phyloP scores from a whole-genome alignment of 805 yeast genomes.

The Kodamaea kaohsiungensis region DNA sequence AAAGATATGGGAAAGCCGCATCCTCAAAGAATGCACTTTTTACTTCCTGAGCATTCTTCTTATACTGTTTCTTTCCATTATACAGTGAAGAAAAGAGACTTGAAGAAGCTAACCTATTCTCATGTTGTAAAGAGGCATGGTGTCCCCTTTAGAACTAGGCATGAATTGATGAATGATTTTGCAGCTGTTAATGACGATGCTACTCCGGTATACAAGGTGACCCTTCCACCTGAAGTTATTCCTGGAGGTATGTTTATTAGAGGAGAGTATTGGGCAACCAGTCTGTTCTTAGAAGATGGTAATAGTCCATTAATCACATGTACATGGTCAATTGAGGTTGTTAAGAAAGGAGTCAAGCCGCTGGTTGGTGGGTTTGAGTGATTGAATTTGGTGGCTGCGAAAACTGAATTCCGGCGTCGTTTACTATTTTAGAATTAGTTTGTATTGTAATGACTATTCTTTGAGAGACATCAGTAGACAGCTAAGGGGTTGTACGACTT shows the following conservation, averaged over 20 bases:
- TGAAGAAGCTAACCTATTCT: slow-evolving; percentile 23
- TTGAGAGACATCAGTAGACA: no score
- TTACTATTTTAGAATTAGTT: no score
- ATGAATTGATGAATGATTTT: slow-evolving; percentile 18
- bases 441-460: no score
- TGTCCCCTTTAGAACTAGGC: slow-evolving; percentile 23
- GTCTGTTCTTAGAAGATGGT: slow-evolving; percentile 22
- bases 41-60: slow-evolving; percentile 26
- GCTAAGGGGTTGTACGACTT: no score
- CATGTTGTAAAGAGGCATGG: slow-evolving; percentile 32
- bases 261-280: slow-evolving; percentile 26
- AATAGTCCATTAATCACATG: slow-evolving; percentile 12
- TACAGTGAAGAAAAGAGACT: slow-evolving; percentile 21
- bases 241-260: slow-evolving; percentile 33
- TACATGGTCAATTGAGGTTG: slow-evolving; percentile 22
- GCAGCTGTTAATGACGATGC: slow-evolving; percentile 18
- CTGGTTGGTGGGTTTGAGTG: slow-evolving; percentile 6
- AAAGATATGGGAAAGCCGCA: slow-evolving; percentile 25
- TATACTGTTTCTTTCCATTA: slow-evolving; percentile 27
- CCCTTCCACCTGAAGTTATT: slow-evolving; percentile 27
- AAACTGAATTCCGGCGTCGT: neutral
- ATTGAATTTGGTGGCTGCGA: neutral
- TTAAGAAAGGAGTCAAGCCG: slow-evolving; percentile 20
- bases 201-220: slow-evolving; percentile 18
- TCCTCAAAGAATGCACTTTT: slow-evolving; percentile 26